These are phyloP conservation scores for Alternaria angustiovoidea DNA, from an alignment of 2,329 filamentous ascomycete species.

Conservation along the genomic window DNA sequence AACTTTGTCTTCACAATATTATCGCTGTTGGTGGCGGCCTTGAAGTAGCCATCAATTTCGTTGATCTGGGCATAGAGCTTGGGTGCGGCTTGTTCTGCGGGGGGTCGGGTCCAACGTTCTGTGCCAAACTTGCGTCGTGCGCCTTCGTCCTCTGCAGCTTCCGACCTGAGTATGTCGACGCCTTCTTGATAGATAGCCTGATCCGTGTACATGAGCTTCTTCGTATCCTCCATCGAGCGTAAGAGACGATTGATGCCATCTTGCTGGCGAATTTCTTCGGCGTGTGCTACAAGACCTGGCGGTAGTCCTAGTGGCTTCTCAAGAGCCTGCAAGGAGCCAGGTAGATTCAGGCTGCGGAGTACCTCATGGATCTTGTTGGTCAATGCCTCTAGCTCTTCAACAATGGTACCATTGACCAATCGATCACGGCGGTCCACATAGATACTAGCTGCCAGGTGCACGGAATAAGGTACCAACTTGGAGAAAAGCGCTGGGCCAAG, in stretches of 20 bases:
- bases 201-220: constrained; percentile 85
- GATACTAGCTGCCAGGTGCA: constrained; percentile 93
- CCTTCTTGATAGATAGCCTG: constrained; percentile 83
- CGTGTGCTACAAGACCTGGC: constrained; percentile 83
- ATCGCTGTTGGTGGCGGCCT: constrained; percentile 72
- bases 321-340: constrained; percentile 89
- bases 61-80: constrained; percentile 78
- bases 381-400: constrained; percentile 82
- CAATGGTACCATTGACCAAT: constrained; percentile 87
- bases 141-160: constrained; percentile 83
- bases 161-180: constrained; percentile 76
- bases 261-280: constrained; percentile 91
- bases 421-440: constrained; percentile 92
- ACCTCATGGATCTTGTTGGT: constrained; percentile 81
- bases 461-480: constrained; percentile 92
- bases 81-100: constrained; percentile 72
- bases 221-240: constrained; percentile 84
- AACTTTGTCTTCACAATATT: constrained; percentile 80
- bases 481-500: constrained; percentile 87
- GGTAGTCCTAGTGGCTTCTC: constrained; percentile 94
- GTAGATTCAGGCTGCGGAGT: constrained; percentile 83
- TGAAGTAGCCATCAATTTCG: constrained; percentile 89
- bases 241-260: constrained; percentile 82
- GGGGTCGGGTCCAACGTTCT: constrained; percentile 78
- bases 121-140: constrained; percentile 83